Base-by-base conservation (phyloP, 108 stramenopile genomes). In the Nannochloropsis gaditana region DNA sequence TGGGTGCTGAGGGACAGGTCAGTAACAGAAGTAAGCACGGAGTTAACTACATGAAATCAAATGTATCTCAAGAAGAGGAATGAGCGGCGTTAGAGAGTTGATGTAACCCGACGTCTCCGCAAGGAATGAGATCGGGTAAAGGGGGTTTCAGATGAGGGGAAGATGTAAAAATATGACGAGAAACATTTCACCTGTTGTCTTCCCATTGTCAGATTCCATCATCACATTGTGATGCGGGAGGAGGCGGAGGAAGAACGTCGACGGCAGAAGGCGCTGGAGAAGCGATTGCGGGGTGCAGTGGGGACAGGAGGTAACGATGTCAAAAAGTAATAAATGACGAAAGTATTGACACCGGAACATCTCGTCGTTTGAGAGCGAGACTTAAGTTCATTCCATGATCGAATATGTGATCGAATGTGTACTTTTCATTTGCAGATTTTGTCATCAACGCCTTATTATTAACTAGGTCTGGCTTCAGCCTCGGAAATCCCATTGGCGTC, bases 1-100 rank as follows among this genome's bases (percentile, higher is more conserved):
- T 73, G 59, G 59, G 59, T 73, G 59, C n/a, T 73, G 59, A 15
- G 59, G 6, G 59, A 73, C 59, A 73, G 59, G 59, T 73, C 59
- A 3, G 59, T 73, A 8, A 3, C 15, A 15, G 47, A 11, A 31
- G 31, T 31, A 31, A 31, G 31, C 31, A 0, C 0, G 1, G 31
- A 31, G 31, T 31, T 31, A 0, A 1, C 31, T 31, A 31, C 1
- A 31, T 31, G 31, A 31, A 31, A 31, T 31, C 31, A 31, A 31
- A 31, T 31, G 31, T 31, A 31, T 31, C 31, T 31, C 31, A 31
- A 31, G 31, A 31, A 31, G 31, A 31, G 31, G 31, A 31, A 31
- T 31, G 31, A 31, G 31, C 31, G 31, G 31, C 31, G 31, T 31
- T 31, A 31, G 31, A 31, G 31, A 31, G 31, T 31, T 31, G 31